These are phyloP conservation scores for Usnea hakonensis DNA, from an alignment of 495 filamentous ascomycete species.

Conservation along the genomic window DNA sequence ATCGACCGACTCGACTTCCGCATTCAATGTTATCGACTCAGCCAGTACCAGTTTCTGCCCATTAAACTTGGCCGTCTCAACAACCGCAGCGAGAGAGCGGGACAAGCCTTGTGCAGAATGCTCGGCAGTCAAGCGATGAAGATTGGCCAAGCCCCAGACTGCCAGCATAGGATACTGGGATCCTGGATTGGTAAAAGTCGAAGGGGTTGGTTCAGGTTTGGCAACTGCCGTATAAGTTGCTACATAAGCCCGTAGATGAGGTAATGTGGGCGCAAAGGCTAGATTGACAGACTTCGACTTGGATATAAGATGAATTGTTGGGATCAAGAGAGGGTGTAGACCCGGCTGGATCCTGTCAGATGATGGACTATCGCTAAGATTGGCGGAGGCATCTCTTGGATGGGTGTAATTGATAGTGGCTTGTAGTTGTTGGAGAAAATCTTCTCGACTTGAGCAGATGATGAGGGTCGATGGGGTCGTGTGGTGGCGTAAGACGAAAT, in stretches of 20 bases:
- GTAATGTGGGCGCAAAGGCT: constrained; percentile 64
- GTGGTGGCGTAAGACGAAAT: constrained; percentile 52
- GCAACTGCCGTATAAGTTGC: constrained; percentile 40
- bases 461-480: constrained; percentile 52
- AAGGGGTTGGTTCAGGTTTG: constrained; percentile 25
- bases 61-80: constrained; percentile 51
- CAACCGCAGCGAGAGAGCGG: constrained; percentile 55
- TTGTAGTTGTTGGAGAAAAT: constrained; percentile 51
- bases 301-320: constrained; percentile 61
- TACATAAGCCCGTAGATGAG: constrained; percentile 70
- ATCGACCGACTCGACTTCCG: constrained; percentile 27
- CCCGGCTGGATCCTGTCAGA: constrained; percentile 1
- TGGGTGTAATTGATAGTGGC: constrained; percentile 22
- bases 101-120: constrained; percentile 78
- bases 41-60: constrained; percentile 34
- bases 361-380: not conserved
- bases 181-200: not conserved
- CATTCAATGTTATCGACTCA: constrained; percentile 27
- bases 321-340: constrained; percentile 43
- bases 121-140: constrained; percentile 68
- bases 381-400: not conserved
- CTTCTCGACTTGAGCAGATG: constrained; percentile 57
- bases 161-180: constrained; percentile 41
- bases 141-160: constrained; percentile 55
- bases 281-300: constrained; percentile 58